Evolutionary conservation across 805 yeast species (phyloP).

Genomic region (Torulaspora delbrueckii): DNA sequence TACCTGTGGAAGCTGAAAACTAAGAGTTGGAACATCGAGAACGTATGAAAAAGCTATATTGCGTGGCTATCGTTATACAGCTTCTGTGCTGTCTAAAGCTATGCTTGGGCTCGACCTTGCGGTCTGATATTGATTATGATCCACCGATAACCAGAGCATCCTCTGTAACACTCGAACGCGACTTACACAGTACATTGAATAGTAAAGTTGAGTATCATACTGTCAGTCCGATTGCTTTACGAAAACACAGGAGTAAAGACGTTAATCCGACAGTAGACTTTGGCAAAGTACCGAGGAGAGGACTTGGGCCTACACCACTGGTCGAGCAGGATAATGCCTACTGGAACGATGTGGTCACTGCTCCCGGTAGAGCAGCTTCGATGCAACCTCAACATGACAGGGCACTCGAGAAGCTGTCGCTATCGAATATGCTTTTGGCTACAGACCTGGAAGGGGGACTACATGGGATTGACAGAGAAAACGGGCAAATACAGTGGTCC

Average conservation of each 20-base stretch:
- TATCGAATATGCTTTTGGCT: slow-evolving; percentile 58
- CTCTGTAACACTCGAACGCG: neutral
- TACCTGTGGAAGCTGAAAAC: neutral
- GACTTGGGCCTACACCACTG: neutral
- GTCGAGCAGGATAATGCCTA: neutral
- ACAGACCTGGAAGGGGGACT: slow-evolving; percentile 84
- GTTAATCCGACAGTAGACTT: neutral
- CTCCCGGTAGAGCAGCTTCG: slow-evolving; percentile 8
- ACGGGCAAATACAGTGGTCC: slow-evolving; percentile 77
- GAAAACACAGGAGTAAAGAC: slow-evolving; percentile 4
- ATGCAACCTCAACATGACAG: slow-evolving; percentile 11
- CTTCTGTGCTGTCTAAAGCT: slow-evolving; percentile 3
- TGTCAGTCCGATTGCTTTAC: slow-evolving; percentile 11
- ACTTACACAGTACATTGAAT: neutral
- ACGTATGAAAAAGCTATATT: neutral
- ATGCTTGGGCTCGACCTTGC: slow-evolving; percentile 4
- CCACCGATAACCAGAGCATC: neutral
- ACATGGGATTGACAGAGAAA: slow-evolving; percentile 70
- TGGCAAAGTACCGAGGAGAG: neutral
- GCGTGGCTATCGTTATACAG: neutral
- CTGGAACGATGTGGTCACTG: neutral
- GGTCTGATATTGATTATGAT: slow-evolving; percentile 2
- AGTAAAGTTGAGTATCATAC: slow-evolving; percentile 9
- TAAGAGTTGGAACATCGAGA: neutral
- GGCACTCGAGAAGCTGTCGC: slow-evolving; percentile 16